Evolutionary conservation across 1,139 yeast genomes (phyloP).

Genomic region (Lodderomyces oxycetoniae): DNA sequence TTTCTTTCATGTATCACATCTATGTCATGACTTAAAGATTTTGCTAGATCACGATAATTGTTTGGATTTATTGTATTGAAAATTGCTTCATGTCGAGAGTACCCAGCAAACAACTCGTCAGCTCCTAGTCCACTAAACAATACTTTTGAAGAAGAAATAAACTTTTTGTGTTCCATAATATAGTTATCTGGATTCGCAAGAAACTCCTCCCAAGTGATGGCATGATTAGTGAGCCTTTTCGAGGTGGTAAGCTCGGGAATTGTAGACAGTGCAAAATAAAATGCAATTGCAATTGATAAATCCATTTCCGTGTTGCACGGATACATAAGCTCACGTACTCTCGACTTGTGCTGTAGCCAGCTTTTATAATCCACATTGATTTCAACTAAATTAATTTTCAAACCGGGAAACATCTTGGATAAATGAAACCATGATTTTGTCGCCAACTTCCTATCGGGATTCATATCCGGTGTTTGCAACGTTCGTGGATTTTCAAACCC

Average conservation of each 20-base stretch:
- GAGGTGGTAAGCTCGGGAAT: conserved; percentile 24
- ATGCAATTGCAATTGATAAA: conserved; percentile 87
- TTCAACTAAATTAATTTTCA: conserved; percentile 52
- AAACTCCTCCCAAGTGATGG: conserved; percentile 22
- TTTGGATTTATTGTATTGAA: conserved; percentile 26
- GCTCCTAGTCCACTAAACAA: conserved; percentile 95
- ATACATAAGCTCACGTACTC: conserved; percentile 62
- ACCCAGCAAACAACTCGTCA: conserved; percentile 92
- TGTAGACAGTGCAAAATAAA: conserved; percentile 69
- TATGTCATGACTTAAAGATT: conserved; percentile 67
- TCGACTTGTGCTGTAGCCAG: conserved; percentile 47
- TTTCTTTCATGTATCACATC: conserved; percentile 71
- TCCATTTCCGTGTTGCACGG: conserved; percentile 95
- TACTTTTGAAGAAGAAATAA: conserved; percentile 57
- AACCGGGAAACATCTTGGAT: conserved; percentile 26
- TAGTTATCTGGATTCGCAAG: conserved; percentile 14
- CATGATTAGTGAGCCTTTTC: conserved; percentile 14
- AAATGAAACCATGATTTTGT: conserved; percentile 55
- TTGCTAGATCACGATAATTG: conserved; percentile 21
- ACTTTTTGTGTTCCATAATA: conserved; percentile 16
- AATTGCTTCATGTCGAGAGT: conserved; percentile 65
- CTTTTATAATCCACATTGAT: conserved; percentile 67
- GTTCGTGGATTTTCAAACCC: conserved; percentile 92
- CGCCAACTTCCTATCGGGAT: conserved; percentile 83
- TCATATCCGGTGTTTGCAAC: conserved; percentile 48